These are phyloP conservation scores for Avena insularis DNA, from an alignment of 176 grass and related monocot species.

Conservation along the genomic window DNA sequence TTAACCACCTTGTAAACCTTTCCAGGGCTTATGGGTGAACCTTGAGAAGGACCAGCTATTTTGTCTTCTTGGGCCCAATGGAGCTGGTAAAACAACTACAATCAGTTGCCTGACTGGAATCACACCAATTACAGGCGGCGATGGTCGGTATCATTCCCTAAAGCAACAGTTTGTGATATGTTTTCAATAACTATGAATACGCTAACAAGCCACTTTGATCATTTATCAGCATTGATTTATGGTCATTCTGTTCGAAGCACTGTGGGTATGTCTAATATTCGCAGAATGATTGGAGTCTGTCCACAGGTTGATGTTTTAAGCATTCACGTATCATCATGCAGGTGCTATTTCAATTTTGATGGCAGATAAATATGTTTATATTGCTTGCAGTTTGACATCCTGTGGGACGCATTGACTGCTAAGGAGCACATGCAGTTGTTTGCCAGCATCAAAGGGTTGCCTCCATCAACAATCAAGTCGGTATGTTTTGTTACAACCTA, in stretches of 20 bases:
- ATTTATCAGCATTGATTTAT: constrained; percentile 79
- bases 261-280: constrained; percentile 86
- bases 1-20: constrained; percentile 29
- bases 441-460: constrained; percentile 96
- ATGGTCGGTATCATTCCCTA: constrained; percentile 62
- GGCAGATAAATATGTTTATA: not conserved
- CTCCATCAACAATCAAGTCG: constrained; percentile 67
- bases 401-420: constrained; percentile 95
- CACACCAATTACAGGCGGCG: constrained; percentile 88
- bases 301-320: constrained; percentile 69
- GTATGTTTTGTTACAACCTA: constrained; percentile 51
- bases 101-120: constrained; percentile 96
- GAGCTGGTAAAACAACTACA: constrained; percentile 96
- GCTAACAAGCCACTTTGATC: constrained; percentile 41
- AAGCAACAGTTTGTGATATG: not conserved
- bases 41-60: constrained; percentile 92
- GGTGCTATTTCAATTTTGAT: constrained; percentile 20
- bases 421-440: constrained; percentile 87
- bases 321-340: constrained; percentile 15
- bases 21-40: constrained; percentile 95
- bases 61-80: constrained; percentile 95
- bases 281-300: constrained; percentile 95
- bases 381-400: constrained; percentile 86
- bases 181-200: constrained; percentile 12
- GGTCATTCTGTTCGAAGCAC: constrained; percentile 81